phyloP scores from a whole-genome alignment of 352 stramenopile species.

The Globisporangium nunn region DNA sequence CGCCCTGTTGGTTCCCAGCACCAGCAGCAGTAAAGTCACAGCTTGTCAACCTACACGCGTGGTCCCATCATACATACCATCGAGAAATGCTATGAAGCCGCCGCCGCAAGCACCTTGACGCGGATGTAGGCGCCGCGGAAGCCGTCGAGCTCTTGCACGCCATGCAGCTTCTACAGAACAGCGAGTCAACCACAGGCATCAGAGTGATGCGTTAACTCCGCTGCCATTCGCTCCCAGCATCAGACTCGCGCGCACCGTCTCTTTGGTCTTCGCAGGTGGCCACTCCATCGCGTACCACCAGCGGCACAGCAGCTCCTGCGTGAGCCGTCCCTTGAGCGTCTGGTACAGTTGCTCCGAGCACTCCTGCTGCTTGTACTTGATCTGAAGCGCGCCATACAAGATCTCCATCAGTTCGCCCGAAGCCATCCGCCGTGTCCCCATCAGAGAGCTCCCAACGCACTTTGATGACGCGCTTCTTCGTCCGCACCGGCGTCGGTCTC shows the following conservation, averaged over 20 bases:
- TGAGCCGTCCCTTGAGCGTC: constrained; percentile 65
- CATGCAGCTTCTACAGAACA: constrained; percentile 42
- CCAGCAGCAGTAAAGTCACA: not conserved
- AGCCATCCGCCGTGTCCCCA: no score
- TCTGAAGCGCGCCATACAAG: constrained; percentile 16
- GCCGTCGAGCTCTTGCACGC: constrained; percentile 76
- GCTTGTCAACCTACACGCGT: no score
- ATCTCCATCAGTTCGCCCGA: no score
- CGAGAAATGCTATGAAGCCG: no score
- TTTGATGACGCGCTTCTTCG: constrained; percentile 65
- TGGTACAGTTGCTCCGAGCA: constrained; percentile 78
- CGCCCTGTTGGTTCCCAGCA: constrained; percentile 24
- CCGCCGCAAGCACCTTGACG: constrained; percentile 41
- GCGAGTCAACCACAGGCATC: not conserved
- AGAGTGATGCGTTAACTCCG: not conserved
- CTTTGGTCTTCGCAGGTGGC: constrained; percentile 38
- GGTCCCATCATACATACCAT: no score
- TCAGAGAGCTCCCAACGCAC: constrained; percentile 8
- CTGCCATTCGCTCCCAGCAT: not conserved
- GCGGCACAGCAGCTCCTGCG: constrained; percentile 74
- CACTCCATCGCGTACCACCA: constrained; percentile 86
- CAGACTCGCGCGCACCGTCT: constrained; percentile 13
- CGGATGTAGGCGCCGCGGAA: constrained; percentile 75
- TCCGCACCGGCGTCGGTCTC: constrained; percentile 13
- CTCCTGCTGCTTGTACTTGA: constrained; percentile 83